Evolutionary conservation across 73 alveolate species (phyloP).

Genomic region (Durusdinium trenchii): DNA sequence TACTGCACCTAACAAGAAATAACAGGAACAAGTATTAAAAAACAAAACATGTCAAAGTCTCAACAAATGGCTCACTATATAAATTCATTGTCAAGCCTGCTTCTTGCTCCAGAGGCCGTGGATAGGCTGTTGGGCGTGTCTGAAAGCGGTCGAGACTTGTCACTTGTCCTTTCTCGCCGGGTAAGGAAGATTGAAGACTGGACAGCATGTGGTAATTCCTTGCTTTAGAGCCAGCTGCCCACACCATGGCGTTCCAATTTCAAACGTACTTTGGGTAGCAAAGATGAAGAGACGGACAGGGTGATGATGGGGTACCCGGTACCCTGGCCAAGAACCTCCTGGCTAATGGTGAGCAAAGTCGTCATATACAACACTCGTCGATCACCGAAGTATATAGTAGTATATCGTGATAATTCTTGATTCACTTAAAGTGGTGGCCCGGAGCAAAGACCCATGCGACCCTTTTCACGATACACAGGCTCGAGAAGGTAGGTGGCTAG

Average conservation of each 20-base stretch:
- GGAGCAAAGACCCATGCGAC: no score
- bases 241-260: background rate
- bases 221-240: background rate
- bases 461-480: no score
- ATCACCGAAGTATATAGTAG: no score
- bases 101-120: constrained; percentile 31
- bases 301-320: no score
- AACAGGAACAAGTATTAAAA: background rate
- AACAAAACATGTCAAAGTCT: background rate
- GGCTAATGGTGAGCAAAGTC: background rate
- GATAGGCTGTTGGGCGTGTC: constrained; percentile 70
- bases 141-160: constrained; percentile 65
- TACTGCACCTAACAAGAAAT: background rate
- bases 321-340: background rate
- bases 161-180: background rate
- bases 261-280: background rate
- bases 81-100: background rate
- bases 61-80: background rate
- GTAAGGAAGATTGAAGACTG: background rate
- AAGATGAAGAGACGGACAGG: no score
- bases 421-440: no score
- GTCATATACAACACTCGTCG: no score
- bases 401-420: no score
- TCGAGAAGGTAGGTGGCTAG: no score
- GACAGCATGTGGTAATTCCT: background rate